Conservation (phyloP, 2,329 filamentous ascomycete species). For the Pyrenophora tritici-repentis region DNA sequence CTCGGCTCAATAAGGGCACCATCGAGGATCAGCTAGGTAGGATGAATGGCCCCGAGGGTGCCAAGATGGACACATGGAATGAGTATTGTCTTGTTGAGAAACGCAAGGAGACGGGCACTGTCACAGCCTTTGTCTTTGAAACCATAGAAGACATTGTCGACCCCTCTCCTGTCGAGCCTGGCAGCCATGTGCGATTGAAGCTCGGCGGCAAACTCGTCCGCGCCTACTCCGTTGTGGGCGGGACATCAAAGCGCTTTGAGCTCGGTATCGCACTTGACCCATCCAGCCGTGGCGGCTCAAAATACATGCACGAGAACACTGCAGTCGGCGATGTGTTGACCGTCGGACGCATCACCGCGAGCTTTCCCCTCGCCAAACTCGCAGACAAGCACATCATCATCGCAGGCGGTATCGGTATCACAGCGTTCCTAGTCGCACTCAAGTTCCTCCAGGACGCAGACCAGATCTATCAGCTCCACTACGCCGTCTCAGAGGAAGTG, state of each 20-base stretch:
- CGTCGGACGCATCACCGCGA: constrained; percentile 57
- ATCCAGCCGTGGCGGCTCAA: constrained; percentile 64
- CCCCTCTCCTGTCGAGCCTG: constrained; percentile 47
- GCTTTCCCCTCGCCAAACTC: constrained; percentile 52
- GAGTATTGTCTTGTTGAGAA: constrained; percentile 56
- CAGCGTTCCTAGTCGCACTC: constrained; percentile 63
- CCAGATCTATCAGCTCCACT: constrained; percentile 61
- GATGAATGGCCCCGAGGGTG: constrained; percentile 33
- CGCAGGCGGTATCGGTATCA: constrained; percentile 68
- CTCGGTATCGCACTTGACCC: constrained; percentile 64
- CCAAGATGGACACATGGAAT: constrained; percentile 42
- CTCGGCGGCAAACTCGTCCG: constrained; percentile 62
- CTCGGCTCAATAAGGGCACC: constrained; percentile 56
- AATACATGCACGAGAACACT: constrained; percentile 59
- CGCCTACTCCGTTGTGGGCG: constrained; percentile 65
- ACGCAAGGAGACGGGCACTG: constrained; percentile 55
- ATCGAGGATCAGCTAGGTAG: constrained; percentile 38
- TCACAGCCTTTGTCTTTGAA: constrained; percentile 61
- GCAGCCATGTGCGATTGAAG: constrained; percentile 62
- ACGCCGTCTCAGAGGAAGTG: constrained; percentile 60
- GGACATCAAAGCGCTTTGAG: constrained; percentile 57
- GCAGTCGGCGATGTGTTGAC: constrained; percentile 57
- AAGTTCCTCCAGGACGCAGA: constrained; percentile 37
- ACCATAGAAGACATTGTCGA: constrained; percentile 44
- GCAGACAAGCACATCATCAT: constrained; percentile 67